These are phyloP conservation scores for Acacia crassicarpa DNA, from an alignment of 306 rosid genomes.

Conservation along the genomic window DNA sequence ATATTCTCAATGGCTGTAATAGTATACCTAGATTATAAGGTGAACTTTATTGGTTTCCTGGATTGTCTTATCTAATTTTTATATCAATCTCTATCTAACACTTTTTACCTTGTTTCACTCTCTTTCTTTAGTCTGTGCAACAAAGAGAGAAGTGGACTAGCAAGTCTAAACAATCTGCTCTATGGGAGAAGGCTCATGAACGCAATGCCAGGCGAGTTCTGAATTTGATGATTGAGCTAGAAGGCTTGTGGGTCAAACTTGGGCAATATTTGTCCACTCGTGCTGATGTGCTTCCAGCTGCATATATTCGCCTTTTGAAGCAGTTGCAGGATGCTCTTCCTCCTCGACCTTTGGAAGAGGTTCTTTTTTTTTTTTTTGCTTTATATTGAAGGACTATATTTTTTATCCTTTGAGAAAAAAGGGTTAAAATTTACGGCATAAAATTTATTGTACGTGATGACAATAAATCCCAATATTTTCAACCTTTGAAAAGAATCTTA, in stretches of 20 bases:
- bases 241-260: constrained; percentile 98
- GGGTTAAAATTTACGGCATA: constrained; percentile 14
- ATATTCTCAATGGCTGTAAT: constrained; percentile 47
- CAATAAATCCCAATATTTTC: background rate
- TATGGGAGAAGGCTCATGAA: constrained; percentile 92
- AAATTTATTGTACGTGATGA: background rate
- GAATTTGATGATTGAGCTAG: constrained; percentile 77
- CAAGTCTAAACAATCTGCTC: constrained; percentile 47
- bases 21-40: constrained; percentile 57
- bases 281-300: constrained; percentile 94
- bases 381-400: background rate
- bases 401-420: background rate
- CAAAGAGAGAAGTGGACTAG: constrained; percentile 86
- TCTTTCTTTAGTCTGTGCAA: constrained; percentile 61
- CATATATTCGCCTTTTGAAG: constrained; percentile 74
- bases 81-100: constrained; percentile 7
- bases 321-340: constrained; percentile 98
- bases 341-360: constrained; percentile 96
- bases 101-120: constrained; percentile 11
- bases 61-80: background rate
- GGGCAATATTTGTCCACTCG: constrained; percentile 97
- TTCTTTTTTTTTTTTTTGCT: constrained; percentile 15
- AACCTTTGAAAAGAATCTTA: background rate
- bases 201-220: constrained; percentile 90
- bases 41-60: constrained; percentile 22